Evolutionary conservation across 495 filamentous ascomycete genomes (phyloP).

Genomic region (Aeminium ludgeri): DNA sequence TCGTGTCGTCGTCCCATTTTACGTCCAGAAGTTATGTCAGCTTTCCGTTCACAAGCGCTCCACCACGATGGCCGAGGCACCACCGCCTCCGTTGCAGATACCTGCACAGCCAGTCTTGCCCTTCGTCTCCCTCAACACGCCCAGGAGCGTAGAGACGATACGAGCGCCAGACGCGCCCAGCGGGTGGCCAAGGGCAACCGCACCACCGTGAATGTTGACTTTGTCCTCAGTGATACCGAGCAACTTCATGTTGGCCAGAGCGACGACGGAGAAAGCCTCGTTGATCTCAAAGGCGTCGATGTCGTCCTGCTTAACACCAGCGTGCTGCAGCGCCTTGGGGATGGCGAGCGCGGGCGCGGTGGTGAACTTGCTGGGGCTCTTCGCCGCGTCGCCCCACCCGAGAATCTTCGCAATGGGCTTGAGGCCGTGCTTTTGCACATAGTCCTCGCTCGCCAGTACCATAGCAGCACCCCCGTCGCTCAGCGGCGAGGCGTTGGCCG

Average conservation of each 20-base stretch:
- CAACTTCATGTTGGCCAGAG: slow-evolving; percentile 86
- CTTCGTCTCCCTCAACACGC: slow-evolving; percentile 75
- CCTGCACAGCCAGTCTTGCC: slow-evolving; percentile 86
- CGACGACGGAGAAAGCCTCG: slow-evolving; percentile 94
- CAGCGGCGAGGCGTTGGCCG: slow-evolving; percentile 91
- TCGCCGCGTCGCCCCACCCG: slow-evolving; percentile 88
- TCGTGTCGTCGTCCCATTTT: too few relatives aligned
- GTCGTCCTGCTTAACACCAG: slow-evolving; percentile 51
- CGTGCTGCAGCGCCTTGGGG: slow-evolving; percentile 89
- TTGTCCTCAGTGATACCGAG: slow-evolving; percentile 62
- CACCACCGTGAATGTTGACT: slow-evolving; percentile 90
- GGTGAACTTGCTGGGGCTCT: slow-evolving; percentile 84
- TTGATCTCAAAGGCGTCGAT: slow-evolving; percentile 97
- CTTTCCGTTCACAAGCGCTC: slow-evolving; percentile 31
- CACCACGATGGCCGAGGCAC: slow-evolving; percentile 78
- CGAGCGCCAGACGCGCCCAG: slow-evolving; percentile 85
- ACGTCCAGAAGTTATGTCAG: too few relatives aligned
- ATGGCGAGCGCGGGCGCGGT: slow-evolving; percentile 89
- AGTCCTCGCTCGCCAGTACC: slow-evolving; percentile 77
- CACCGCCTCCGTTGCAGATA: slow-evolving; percentile 96
- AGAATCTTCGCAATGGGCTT: slow-evolving; percentile 89
- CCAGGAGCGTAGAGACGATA: slow-evolving; percentile 77
- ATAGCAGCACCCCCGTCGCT: slow-evolving; percentile 86
- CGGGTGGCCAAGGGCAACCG: slow-evolving; percentile 90
- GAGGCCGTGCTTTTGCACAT: slow-evolving; percentile 70